phyloP scores from a whole-genome alignment of 2,329 filamentous ascomycete genomes.

The Sporothrix dimorphospora region DNA sequence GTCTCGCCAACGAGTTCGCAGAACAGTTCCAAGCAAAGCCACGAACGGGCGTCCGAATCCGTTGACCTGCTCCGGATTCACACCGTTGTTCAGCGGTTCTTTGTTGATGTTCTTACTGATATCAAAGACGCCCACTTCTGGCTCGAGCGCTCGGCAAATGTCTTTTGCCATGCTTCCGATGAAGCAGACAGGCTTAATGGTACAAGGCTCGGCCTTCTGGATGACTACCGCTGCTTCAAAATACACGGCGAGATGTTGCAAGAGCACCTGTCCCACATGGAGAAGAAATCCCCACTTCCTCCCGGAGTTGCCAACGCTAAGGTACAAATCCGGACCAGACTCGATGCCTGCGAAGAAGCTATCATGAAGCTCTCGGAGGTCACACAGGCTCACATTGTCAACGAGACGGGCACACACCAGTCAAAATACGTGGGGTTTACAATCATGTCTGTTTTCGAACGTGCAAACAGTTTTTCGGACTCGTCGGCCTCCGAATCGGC shows the following conservation, averaged over 20 bases:
- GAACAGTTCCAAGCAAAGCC: slow-evolving; percentile 40
- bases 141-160: slow-evolving; percentile 51
- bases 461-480: slow-evolving; percentile 53
- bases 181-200: slow-evolving; percentile 50
- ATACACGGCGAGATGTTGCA: slow-evolving; percentile 55
- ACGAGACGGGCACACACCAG: slow-evolving; percentile 27
- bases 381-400: slow-evolving; percentile 45
- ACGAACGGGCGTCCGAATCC: slow-evolving; percentile 49
- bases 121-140: slow-evolving; percentile 50
- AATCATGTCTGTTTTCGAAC: slow-evolving; percentile 55
- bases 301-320: slow-evolving; percentile 38
- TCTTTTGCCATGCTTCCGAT: slow-evolving; percentile 56
- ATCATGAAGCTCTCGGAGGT: slow-evolving; percentile 50
- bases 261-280: slow-evolving; percentile 47
- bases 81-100: slow-evolving; percentile 57
- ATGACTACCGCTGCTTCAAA: slow-evolving; percentile 57
- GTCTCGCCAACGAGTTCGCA: slow-evolving; percentile 47
- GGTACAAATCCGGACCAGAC: slow-evolving; percentile 42
- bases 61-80: slow-evolving; percentile 57
- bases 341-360: slow-evolving; percentile 46
- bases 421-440: slow-evolving; percentile 37
- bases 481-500: slow-evolving; percentile 46
- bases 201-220: slow-evolving; percentile 49
- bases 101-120: slow-evolving; percentile 51
- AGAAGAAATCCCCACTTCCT: slow-evolving; percentile 37